Evolutionary conservation across 116 monocot genomes (phyloP).

Genomic region (Zostera marina): DNA sequence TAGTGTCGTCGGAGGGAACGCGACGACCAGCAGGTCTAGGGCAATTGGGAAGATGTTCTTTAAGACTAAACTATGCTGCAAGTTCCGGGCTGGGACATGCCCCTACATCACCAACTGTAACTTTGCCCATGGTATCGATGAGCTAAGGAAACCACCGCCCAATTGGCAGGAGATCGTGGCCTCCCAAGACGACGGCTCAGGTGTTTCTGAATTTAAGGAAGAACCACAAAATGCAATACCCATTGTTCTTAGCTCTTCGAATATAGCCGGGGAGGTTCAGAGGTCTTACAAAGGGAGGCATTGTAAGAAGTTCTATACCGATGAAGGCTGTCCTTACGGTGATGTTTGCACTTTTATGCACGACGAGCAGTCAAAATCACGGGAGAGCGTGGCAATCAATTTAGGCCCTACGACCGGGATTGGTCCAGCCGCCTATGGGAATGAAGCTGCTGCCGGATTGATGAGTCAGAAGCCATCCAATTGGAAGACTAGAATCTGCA

Average conservation of each 20-base stretch:
- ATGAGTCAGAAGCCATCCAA: constrained; percentile 75
- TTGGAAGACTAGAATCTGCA: constrained; percentile 99
- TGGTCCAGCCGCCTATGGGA: constrained; percentile 12
- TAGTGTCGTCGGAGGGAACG: neutral
- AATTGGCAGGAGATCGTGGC: constrained; percentile 99
- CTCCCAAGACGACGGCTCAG: constrained; percentile 31
- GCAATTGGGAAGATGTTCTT: constrained; percentile 96
- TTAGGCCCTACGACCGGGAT: constrained; percentile 43
- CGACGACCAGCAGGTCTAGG: constrained; percentile 30
- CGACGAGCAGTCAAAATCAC: constrained; percentile 78
- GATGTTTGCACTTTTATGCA: constrained; percentile 87
- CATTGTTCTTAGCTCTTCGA: constrained; percentile 27
- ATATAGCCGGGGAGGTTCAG: constrained; percentile 29
- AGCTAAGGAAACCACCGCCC: constrained; percentile 76
- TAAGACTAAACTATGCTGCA: constrained; percentile 96
- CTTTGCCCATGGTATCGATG: constrained; percentile 92
- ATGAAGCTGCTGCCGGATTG: constrained; percentile 17
- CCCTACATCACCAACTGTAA: constrained; percentile 92
- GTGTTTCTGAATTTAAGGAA: constrained; percentile 24
- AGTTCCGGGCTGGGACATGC: constrained; percentile 81
- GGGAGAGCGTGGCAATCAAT: constrained; percentile 95
- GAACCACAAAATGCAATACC: constrained; percentile 78
- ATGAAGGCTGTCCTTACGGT: constrained; percentile 91
- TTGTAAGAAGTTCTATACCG: constrained; percentile 93
- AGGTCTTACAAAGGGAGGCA: constrained; percentile 77